Base-by-base conservation (phyloP, 257 asterid species). In the Ilex asprella region DNA sequence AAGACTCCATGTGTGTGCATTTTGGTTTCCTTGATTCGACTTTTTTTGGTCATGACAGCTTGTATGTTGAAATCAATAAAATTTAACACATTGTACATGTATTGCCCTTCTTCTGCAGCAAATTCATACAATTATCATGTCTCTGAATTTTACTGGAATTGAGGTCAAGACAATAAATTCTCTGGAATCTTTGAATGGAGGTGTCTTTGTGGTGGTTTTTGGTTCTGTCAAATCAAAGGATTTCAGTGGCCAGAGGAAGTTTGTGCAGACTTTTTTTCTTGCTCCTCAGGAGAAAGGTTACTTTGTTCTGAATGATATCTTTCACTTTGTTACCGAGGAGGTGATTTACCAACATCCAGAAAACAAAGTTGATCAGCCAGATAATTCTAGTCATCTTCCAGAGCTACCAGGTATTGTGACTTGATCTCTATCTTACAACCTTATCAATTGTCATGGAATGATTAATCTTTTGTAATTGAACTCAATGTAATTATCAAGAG, bases 231-330 rank as follows among this genome's bases (percentile, higher is more conserved):
- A 80, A 75, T 71, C 85, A 2, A 75, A 76, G 68, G 82, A 84
- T 67, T 68, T 72, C 70, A 69, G 39, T 56, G 78, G 69, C 35
- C 66, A 82, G 78, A 89, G 89, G 86, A 84, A 81, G 55, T 92
- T 92, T 47, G 77, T 85, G 67, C 97, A 92, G 79, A 85, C 95
- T 21, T 85, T 92, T 71, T 85, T 89, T 70, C 96, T 92, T 59
- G 99, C 99, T 60, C 99, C 99, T 6, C 97, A 92, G 76, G 95
- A 80, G 76, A 85, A 83, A 61, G 97, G 97, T 64, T 92, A 77
- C 80, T 89, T 85, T 81, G 95, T 92, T 71, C 70, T 85, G 74
- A 86, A 87, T 60, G 99, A 92, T 67, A 61, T 89, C 77, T 85
- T 92, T 61, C 95, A 92, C 61, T 85, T 83, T 72, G 77, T 80